Evolutionary conservation across 306 rosid species (phyloP).

Genomic region (Hippophae rhamnoides): DNA sequence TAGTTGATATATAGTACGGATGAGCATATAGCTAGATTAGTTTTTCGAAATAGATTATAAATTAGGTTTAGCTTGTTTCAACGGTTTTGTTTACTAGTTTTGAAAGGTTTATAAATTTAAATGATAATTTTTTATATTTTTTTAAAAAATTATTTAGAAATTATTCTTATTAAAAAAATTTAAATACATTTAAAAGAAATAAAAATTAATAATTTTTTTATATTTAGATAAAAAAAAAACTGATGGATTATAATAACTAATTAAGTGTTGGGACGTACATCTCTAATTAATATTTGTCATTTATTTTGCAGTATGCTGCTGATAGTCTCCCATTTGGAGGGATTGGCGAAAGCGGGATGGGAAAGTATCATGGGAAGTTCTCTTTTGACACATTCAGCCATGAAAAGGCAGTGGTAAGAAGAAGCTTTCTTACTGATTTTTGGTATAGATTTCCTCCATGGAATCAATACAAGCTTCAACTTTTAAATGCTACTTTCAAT

Average conservation of each 20-base stretch:
- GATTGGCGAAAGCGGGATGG: slow-evolving; percentile 66
- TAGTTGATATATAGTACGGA: no score
- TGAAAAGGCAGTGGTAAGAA: slow-evolving; percentile 37
- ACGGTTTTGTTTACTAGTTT: no score
- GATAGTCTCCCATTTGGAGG: slow-evolving; percentile 82
- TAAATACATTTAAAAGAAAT: no score
- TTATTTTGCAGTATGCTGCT: slow-evolving; percentile 34
- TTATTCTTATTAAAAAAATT: no score
- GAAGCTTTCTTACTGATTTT: slow-evolving; percentile 51
- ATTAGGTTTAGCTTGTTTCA: no score
- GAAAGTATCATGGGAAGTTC: slow-evolving; percentile 67
- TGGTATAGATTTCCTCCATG: slow-evolving; percentile 85
- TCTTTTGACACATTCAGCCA: slow-evolving; percentile 72
- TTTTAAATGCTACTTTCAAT: slow-evolving; percentile 40
- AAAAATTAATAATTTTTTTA: no score
- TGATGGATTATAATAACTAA: no score
- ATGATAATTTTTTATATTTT: not conserved
- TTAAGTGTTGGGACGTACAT: no score
- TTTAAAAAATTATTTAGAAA: not conserved
- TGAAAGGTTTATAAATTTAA: no score
- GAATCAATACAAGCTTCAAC: slow-evolving; percentile 45
- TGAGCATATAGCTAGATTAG: no score
- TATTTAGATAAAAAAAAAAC: no score
- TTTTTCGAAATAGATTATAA: no score
- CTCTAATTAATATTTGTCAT: not conserved